Percentiles rank a stretch among this genome's conserved stretches.
phyloP scores from a whole-genome alignment of 768 basidiomycete species.

The Lactarius deliciosus region DNA sequence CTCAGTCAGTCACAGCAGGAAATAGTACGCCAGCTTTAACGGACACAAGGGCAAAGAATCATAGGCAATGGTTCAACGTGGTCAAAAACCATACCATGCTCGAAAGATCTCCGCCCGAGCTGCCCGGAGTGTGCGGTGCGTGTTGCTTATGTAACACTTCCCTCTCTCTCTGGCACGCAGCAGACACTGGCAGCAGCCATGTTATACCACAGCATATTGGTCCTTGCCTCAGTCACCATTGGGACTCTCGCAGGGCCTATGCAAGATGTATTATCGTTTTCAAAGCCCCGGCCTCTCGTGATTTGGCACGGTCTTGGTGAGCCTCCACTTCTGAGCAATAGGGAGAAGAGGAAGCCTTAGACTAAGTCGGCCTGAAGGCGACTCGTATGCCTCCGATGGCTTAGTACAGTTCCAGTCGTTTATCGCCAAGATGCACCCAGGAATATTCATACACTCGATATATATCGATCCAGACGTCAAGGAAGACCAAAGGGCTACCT shows the following conservation, averaged over 20 bases:
- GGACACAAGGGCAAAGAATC: too few relatives aligned
- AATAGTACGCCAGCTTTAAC: too few relatives aligned
- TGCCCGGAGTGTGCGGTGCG: too few relatives aligned
- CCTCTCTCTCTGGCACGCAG: not conserved
- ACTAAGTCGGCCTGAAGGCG: conserved; percentile 44
- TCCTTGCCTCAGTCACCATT: conserved; percentile 7
- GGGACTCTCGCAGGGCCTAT: conserved; percentile 9
- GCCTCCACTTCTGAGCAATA: conserved; percentile 6
- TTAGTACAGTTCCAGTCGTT: conserved; percentile 62
- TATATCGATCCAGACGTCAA: conserved; percentile 62
- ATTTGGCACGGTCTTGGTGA: conserved; percentile 75
- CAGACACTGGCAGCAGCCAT: not conserved
- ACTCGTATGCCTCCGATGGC: conserved; percentile 70
- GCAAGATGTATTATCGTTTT: conserved; percentile 16
- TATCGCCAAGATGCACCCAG: conserved; percentile 64
- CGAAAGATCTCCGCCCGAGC: too few relatives aligned
- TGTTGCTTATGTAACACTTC: not conserved
- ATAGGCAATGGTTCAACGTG: too few relatives aligned
- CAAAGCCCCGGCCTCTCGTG: conserved; percentile 54
- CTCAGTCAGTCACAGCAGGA: too few relatives aligned
- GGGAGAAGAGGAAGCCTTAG: not conserved
- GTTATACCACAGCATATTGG: conserved; percentile 10
- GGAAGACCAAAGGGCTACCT: conserved; percentile 66
- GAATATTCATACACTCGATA: conserved; percentile 75
- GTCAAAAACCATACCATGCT: too few relatives aligned